Conservation (phyloP, 208 protist genomes). For the Giardia duodenalis region DNA sequence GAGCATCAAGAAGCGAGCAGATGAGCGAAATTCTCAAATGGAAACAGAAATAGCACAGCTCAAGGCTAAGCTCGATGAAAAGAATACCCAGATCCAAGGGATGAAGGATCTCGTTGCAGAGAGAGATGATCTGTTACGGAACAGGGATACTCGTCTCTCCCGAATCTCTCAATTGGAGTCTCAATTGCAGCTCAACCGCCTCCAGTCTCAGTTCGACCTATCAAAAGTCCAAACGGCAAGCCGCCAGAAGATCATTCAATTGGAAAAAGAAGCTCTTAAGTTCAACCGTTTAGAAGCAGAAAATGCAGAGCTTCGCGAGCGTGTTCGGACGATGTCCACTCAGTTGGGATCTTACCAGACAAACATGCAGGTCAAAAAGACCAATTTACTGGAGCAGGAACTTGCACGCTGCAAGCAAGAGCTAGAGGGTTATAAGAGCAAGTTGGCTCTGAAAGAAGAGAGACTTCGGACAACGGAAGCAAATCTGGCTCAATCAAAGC, state of each 20-base stretch:
- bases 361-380: neutral
- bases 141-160: neutral
- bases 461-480: neutral
- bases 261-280: neutral
- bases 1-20: too few relatives aligned
- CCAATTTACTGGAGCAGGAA: neutral
- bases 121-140: neutral
- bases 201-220: neutral
- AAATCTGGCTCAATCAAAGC: neutral
- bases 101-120: slow-evolving; percentile 4
- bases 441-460: neutral
- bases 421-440: neutral
- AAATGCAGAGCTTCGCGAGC: neutral
- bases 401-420: neutral
- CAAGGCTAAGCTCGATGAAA: neutral
- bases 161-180: neutral
- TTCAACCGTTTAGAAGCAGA: neutral
- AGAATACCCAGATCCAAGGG: neutral
- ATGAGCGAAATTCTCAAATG: neutral
- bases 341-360: neutral
- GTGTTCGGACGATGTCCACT: neutral
- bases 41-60: neutral
- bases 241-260: neutral
- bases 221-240: neutral
- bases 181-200: neutral